These are phyloP conservation scores for Gynostemma pentaphyllum DNA, from an alignment of 306 rosid species.

Conservation along the genomic window DNA sequence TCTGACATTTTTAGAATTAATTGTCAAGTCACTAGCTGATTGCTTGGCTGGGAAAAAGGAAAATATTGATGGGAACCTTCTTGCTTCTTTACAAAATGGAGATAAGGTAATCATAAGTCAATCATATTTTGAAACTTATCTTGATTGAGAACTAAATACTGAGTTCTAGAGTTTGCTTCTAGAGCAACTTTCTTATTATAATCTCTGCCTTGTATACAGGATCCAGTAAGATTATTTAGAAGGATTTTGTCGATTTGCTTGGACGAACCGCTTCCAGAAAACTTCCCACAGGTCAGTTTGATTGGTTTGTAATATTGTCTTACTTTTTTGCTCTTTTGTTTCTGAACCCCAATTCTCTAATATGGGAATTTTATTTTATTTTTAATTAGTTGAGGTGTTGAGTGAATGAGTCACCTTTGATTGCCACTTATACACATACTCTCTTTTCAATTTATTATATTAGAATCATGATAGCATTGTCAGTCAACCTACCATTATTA, in stretches of 20 bases:
- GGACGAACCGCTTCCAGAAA: conserved; percentile 36
- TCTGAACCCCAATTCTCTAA: neutral
- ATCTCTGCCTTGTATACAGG: conserved; percentile 30
- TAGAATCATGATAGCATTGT: too few relatives aligned
- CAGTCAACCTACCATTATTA: neutral
- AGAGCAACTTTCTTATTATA: neutral
- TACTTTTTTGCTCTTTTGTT: neutral
- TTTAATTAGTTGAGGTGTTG: too few relatives aligned
- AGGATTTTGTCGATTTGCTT: conserved; percentile 41
- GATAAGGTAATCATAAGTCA: conserved; percentile 26
- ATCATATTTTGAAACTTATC: neutral
- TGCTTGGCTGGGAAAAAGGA: conserved; percentile 55
- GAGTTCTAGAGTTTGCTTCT: neutral
- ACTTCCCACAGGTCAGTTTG: conserved; percentile 53
- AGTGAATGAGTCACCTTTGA: too few relatives aligned
- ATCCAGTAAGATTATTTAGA: conserved; percentile 33
- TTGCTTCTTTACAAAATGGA: conserved; percentile 36
- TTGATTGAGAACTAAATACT: neutral
- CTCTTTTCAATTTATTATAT: too few relatives aligned
- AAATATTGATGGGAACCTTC: conserved; percentile 52
- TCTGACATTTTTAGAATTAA: conserved; percentile 23
- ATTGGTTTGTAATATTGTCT: neutral
- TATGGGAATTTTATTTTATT: too few relatives aligned
- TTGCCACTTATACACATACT: too few relatives aligned
- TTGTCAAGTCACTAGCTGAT: conserved; percentile 51